Conservation (phyloP, 2,329 filamentous ascomycete genomes). For the Xylaria polymorpha region DNA sequence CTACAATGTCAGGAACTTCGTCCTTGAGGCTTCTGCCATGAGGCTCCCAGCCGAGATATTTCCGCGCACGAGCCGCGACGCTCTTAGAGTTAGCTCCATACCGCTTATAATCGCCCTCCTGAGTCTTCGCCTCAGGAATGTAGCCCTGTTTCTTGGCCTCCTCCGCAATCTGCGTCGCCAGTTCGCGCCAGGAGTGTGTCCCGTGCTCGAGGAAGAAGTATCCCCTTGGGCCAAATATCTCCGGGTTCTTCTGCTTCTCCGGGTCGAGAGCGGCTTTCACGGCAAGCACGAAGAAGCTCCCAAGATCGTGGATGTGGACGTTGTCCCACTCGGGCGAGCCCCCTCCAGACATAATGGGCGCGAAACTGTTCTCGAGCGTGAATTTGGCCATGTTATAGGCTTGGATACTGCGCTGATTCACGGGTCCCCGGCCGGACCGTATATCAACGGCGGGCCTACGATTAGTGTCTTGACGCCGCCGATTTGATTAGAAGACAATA, state of each 20-base stretch:
- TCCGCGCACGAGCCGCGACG: constrained; percentile 56
- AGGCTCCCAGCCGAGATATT: constrained; percentile 61
- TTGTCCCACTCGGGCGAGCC: constrained; percentile 64
- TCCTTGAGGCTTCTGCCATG: constrained; percentile 53
- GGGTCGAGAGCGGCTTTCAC: constrained; percentile 66
- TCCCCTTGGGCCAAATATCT: constrained; percentile 71
- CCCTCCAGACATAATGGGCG: constrained; percentile 55
- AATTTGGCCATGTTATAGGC: constrained; percentile 57
- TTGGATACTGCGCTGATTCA: constrained; percentile 63
- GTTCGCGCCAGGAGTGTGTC: constrained; percentile 71
- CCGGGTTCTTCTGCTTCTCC: constrained; percentile 64
- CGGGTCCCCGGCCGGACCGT: constrained; percentile 62
- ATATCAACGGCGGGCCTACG: constrained; percentile 63
- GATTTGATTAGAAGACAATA: constrained; percentile 58
- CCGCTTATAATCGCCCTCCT: constrained; percentile 44
- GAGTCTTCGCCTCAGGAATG: constrained; percentile 49
- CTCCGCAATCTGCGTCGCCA: constrained; percentile 66
- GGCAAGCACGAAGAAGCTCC: constrained; percentile 56
- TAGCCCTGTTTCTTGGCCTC: constrained; percentile 66
- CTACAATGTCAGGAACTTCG: constrained; percentile 54
- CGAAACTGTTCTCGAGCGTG: constrained; percentile 58
- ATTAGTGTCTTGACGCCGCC: constrained; percentile 57
- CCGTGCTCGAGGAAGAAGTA: constrained; percentile 77
- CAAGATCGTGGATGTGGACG: constrained; percentile 64
- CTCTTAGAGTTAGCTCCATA: constrained; percentile 59